Conservation (phyloP, 2,329 filamentous ascomycete species). For the Sporothrix mexicana region DNA sequence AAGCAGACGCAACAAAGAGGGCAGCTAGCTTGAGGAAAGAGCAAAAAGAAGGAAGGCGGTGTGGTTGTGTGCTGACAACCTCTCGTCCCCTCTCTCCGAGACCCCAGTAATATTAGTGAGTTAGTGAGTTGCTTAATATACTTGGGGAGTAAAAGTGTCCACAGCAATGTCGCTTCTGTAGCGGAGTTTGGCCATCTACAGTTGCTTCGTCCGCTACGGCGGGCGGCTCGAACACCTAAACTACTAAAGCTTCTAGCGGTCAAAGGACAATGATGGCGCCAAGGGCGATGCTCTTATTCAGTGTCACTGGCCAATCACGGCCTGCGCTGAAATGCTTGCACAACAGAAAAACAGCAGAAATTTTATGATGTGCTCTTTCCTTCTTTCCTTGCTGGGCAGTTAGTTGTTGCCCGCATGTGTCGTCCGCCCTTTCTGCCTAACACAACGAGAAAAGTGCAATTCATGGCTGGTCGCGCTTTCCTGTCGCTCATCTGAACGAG, state of each 20-base stretch:
- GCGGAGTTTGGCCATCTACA: constrained; percentile 1
- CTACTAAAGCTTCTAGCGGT: neutral
- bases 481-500: neutral
- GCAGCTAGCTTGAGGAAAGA: neutral
- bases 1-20: constrained; percentile 4
- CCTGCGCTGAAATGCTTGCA: constrained; percentile 20
- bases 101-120: neutral
- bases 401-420: neutral
- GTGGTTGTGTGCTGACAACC: neutral
- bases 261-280: neutral
- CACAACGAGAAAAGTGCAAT: neutral
- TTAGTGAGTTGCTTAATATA: neutral
- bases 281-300: constrained; percentile 27
- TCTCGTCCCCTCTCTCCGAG: neutral
- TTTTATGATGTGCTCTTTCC: constrained; percentile 21
- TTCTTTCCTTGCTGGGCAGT: constrained; percentile 3
- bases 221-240: constrained; percentile 1
- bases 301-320: constrained; percentile 27
- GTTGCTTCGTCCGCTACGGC: constrained; percentile 17
- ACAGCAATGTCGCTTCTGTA: too few relatives aligned
- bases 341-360: constrained; percentile 6
- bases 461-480: neutral
- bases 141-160: neutral
- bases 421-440: constrained; percentile 27
- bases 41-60: constrained; percentile 15